These are phyloP conservation scores for Starmerella vaccinii DNA, from an alignment of 805 yeast species.

Conservation along the genomic window DNA sequence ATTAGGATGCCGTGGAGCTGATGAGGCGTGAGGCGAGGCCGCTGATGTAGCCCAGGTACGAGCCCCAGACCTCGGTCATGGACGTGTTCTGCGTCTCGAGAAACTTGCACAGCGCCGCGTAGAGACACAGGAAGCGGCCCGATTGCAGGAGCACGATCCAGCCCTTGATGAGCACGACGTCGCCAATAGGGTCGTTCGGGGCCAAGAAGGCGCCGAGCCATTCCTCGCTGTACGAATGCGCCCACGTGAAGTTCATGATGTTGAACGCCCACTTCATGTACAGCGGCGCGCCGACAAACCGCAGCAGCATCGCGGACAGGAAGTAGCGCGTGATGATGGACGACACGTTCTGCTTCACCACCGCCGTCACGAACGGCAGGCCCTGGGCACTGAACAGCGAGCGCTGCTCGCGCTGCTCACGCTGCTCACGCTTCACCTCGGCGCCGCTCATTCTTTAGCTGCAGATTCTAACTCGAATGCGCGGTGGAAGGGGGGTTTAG, in stretches of 20 bases:
- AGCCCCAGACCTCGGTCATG: not conserved
- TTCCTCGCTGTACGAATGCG: not conserved
- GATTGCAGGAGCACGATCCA: not conserved
- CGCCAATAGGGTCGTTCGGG: slow-evolving; percentile 6
- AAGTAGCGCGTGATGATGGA: not conserved
- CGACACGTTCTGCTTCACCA: not conserved
- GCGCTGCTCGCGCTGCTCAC: not conserved
- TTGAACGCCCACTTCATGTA: not conserved
- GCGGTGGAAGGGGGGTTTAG: too few species aligned
- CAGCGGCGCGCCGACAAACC: not conserved
- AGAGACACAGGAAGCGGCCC: not conserved
- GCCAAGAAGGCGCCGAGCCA: slow-evolving; percentile 7
- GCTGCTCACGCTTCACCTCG: too few species aligned
- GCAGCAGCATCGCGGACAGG: not conserved
- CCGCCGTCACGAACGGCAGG: not conserved
- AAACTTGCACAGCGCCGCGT: not conserved
- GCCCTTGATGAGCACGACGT: slow-evolving; percentile 2
- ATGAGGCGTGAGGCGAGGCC: not conserved
- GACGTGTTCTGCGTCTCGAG: not conserved
- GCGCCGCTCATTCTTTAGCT: too few species aligned
- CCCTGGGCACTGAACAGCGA: slow-evolving; percentile 3
- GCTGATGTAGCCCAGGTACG: not conserved
- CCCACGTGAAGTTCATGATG: not conserved
- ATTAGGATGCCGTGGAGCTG: not conserved
- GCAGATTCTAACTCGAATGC: too few species aligned